Base-by-base conservation (phyloP, 1,284 basidiomycete genomes). In the Boletellus deceptivus region DNA sequence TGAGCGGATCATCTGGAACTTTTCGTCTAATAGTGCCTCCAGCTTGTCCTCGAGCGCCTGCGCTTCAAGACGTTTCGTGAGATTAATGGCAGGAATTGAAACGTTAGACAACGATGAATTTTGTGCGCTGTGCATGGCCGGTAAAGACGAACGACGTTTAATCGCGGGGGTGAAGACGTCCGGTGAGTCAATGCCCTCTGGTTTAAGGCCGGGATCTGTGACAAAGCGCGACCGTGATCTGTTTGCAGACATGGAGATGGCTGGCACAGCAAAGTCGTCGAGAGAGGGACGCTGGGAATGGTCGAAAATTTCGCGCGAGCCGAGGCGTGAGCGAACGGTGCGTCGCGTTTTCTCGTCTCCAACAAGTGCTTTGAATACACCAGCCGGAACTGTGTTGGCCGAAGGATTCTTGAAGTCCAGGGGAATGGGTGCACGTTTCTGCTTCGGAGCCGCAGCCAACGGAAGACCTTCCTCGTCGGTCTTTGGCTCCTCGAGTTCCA, bases 401-500 rank as follows among this genome's bases (percentile, higher is more conserved):
- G 83, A 72, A 25, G 86, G 76, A 58, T 88, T 84, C 62, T 82
- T 90, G 72, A 91, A 91, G 63, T 91, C 88, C 47, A 91, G 72
- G 9, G 87, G 87, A 47, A 91, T 83, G 3, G 89, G 88, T 10
- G 87, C 82, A 42, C 88, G 83, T 65, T 83, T 86, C 17, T 75
- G 64, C 63, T 77, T 83, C 22, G 71, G 59, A 35, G 67, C 59
- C 9, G 69, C 63, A 24, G 71, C 70, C 25, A 68, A 58, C 0
- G 71, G 70, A 41, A 75, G 59, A 48, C 53, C 40, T 18, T 55
- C 55, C 10, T 65, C 70, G 5, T 64, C 67, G 20, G 68, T 60
- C 50, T 67, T 65, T 34, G 57, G 59, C 52, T 69, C 60, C 39
- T 61, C 55, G 34, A 46, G 9, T 36, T 53, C 54, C n/a, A 54